A percentile compares a stretch with the other conserved stretches of the same genome.
phyloP scores from a whole-genome alignment of 1,139 yeast genomes.

The Debaryomycetaceae sp. region DNA sequence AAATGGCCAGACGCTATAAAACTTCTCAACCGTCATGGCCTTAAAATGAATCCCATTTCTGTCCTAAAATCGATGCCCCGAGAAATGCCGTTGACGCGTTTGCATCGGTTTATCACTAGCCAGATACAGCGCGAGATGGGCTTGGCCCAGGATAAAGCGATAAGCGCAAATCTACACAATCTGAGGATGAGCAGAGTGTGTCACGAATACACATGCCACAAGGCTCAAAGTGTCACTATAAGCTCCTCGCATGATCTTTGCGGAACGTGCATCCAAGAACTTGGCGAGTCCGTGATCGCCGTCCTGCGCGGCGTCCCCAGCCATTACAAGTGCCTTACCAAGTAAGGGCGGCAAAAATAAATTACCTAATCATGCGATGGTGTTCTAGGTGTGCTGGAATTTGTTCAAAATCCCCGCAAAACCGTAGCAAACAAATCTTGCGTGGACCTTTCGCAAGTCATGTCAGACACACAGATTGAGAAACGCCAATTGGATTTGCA shows the following conservation, averaged over 20 bases:
- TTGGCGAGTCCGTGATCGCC: conserved; percentile 56
- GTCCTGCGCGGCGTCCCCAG: too few species aligned
- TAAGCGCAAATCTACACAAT: conserved; percentile 24
- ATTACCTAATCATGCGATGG: too few species aligned
- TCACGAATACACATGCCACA: conserved; percentile 24
- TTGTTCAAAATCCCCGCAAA: too few species aligned
- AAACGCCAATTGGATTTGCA: too few species aligned
- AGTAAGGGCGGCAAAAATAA: too few species aligned
- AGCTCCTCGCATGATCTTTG: conserved; percentile 37
- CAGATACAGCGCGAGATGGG: conserved; percentile 29
- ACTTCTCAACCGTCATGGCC: conserved; percentile 26
- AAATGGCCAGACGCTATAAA: conserved; percentile 34
- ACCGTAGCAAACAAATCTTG: too few species aligned
- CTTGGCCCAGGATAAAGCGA: conserved; percentile 14
- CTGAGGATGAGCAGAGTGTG: conserved; percentile 25
- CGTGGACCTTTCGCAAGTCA: too few species aligned
- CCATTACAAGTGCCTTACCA: too few species aligned
- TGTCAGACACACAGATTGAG: too few species aligned
- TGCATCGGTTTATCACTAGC: conserved; percentile 36
- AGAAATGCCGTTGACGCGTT: conserved; percentile 30
- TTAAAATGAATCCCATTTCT: conserved; percentile 40
- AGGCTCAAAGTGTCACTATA: conserved; percentile 26
- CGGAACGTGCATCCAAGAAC: conserved; percentile 44
- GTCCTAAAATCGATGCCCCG: conserved; percentile 45
- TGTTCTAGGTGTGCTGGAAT: too few species aligned